Evolutionary conservation across 352 stramenopile species (phyloP), one percentile per base, ranked within the genome.

Genomic region (Pythium oligandrum): DNA sequence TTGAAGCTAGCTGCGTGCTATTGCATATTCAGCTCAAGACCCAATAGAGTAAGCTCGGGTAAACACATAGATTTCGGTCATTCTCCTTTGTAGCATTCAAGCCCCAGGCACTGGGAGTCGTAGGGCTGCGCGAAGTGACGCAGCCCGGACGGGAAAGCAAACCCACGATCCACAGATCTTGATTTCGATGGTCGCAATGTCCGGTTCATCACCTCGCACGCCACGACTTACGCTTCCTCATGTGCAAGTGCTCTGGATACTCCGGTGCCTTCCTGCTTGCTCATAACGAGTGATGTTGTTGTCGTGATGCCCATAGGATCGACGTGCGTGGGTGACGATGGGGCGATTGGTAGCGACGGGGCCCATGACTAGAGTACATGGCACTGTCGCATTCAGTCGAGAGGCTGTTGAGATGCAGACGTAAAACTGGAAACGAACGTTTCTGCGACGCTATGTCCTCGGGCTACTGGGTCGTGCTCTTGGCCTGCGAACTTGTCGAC

Each of bases 91-190:
- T 26, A 26, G 17, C 17, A 26, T 26, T 26, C 17, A 26, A 26
- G 17, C 17, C 17, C 17, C 17, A 26, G 17, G 17, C 17, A 26
- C 17, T 33, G 50, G 50, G 17, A 56, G 31, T 3, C 40, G 31
- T 4, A 56, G 50, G 10, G 50, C 50, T 11, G 17, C 26, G 31
- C 50, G 50, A 3, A 56, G 50, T 31, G 48, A 38, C 31, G 48
- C 44, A 30, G 40, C 17, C 5, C 48, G 48, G 4, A 54, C 36
- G 30, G n/a, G 48, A 4, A 54, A 30, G 37, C 35, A 38, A 26
- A 54, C 37, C 48, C 48, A 45, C 32, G 35, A 12, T 6, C 48
- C 48, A 45, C 48, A 35, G 8, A 54, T 35, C 48, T 54, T 31
- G 37, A 54, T 37, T 36, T 54, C 48, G 36, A 54, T 34, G 35